These are phyloP conservation scores for Kalaharituber pfeilii DNA, from an alignment of 2,329 filamentous ascomycete genomes.

Conservation along the genomic window DNA sequence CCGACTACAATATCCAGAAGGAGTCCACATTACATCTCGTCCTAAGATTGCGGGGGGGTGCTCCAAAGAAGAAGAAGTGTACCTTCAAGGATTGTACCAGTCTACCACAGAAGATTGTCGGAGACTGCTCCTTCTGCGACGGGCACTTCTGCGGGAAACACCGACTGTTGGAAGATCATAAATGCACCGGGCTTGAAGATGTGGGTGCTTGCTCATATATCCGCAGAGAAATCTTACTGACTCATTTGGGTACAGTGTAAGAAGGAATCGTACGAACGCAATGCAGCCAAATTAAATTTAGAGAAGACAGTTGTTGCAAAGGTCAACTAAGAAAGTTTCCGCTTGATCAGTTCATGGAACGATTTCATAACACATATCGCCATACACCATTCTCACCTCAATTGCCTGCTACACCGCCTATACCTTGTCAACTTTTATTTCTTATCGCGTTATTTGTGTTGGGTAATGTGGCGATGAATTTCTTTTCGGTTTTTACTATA, in stretches of 20 bases:
- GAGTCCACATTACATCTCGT: conserved; percentile 69
- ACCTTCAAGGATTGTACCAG: conserved; percentile 78
- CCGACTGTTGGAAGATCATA: conserved; percentile 81
- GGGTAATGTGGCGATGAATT: conserved; percentile 1
- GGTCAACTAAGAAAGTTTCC: conserved; percentile 46
- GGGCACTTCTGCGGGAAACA: conserved; percentile 94
- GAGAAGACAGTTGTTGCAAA: conserved; percentile 90
- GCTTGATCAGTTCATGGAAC: too few relatives aligned
- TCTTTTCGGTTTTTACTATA: too few relatives aligned
- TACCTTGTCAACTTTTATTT: neutral
- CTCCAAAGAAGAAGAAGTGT: conserved; percentile 63
- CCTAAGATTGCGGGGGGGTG: conserved; percentile 59
- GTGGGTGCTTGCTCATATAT: conserved; percentile 36
- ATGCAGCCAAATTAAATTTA: conserved; percentile 76
- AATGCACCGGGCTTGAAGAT: conserved; percentile 81
- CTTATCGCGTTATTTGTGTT: neutral
- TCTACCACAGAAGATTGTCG: conserved; percentile 77
- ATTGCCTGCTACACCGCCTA: neutral
- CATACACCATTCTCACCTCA: too few relatives aligned
- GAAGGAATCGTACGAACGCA: conserved; percentile 88
- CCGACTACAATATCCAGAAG: conserved; percentile 95
- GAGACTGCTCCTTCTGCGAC: conserved; percentile 87
- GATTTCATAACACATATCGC: too few relatives aligned
- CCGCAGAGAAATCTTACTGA: neutral
- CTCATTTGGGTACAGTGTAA: conserved; percentile 48